These are phyloP conservation scores for Lactarius hatsudake DNA, from an alignment of 768 basidiomycete genomes.

Conservation along the genomic window DNA sequence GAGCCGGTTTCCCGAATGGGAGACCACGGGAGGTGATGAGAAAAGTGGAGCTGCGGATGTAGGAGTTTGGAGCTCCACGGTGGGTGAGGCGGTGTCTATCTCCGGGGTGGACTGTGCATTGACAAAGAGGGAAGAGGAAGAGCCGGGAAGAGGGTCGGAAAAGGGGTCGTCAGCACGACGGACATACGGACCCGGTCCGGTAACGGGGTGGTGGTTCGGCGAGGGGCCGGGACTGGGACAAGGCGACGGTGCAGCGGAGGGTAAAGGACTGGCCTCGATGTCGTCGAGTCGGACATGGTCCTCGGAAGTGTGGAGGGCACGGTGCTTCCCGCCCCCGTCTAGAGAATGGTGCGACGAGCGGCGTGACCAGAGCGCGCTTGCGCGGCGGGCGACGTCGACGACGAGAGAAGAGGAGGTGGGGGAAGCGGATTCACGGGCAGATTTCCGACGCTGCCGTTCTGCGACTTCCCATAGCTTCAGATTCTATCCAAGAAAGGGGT, in stretches of 20 bases:
- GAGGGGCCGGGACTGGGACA: constrained; percentile 30
- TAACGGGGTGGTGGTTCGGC: constrained; percentile 29
- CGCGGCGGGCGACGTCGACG: constrained; percentile 54
- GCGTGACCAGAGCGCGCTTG: constrained; percentile 55
- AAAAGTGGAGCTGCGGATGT: neutral
- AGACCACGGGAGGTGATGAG: constrained; percentile 23
- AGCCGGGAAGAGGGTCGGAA: constrained; percentile 45
- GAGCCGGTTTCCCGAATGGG: constrained; percentile 30
- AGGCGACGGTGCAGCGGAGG: constrained; percentile 40
- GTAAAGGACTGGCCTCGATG: constrained; percentile 38
- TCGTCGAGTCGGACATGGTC: constrained; percentile 56
- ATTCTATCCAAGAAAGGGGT: constrained; percentile 46
- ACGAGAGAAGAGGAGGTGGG: constrained; percentile 46
- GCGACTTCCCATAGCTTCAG: constrained; percentile 74
- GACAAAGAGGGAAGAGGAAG: constrained; percentile 52
- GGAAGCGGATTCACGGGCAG: constrained; percentile 54
- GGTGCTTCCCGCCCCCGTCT: constrained; percentile 45
- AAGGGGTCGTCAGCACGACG: constrained; percentile 42
- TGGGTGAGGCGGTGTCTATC: constrained; percentile 31
- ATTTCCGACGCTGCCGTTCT: constrained; percentile 73
- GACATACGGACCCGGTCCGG: constrained; percentile 14
- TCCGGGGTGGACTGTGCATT: constrained; percentile 33
- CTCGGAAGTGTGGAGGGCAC: constrained; percentile 46
- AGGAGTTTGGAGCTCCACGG: constrained; percentile 1
- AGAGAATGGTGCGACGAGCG: constrained; percentile 35